Evolutionary conservation across 345 rosid genomes (phyloP), one percentile per base, ranked within the genome.

Genomic region (Carallia brachiata): DNA sequence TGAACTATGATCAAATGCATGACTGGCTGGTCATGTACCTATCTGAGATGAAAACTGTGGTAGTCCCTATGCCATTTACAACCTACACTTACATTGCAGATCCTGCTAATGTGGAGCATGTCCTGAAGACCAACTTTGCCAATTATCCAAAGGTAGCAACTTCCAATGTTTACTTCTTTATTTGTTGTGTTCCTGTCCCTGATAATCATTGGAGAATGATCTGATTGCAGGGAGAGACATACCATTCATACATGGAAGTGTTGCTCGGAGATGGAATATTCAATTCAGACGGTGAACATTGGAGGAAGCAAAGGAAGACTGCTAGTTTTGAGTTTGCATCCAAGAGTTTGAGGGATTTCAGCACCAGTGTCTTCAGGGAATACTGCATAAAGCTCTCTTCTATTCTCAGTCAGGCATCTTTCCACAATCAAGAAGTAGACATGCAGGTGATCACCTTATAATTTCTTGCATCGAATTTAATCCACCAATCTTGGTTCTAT

Each of bases 301-400:
- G 97, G 98, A 94, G 90, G 73, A 87, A 85, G 72, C 97, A 91
- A 63, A 89, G 98, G 74, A 91, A 94, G 82, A 88, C 97, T 0
- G 97, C 98, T 15, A 94, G 98, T 72, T 94, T 94, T 37, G 96
- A 94, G 76, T 94, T 94, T 64, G 97, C 98, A 61, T 94, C 98
- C 60, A 94, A 90, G 90, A 94, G 91, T 75, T 81, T 89, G 19
- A 89, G 93, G 74, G 98, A 91, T 70, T 91, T 88, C 67, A 94
- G 98, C 81, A 87, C 95, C 23, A 77, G 80, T 18, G 97, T 94
- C 57, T 94, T 94, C 78, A 85, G 90, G 69, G 97, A 94, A 13
- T 89, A 86, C 69, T 86, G 95, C 80, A 78, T 91, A 69, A 90
- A 89, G 78, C 98, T 91, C 69, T 87, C 83, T 39, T 62, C 78